These are phyloP conservation scores for Coleophoma eucalyptorum DNA, from an alignment of 2,329 filamentous ascomycete genomes.

Conservation along the genomic window DNA sequence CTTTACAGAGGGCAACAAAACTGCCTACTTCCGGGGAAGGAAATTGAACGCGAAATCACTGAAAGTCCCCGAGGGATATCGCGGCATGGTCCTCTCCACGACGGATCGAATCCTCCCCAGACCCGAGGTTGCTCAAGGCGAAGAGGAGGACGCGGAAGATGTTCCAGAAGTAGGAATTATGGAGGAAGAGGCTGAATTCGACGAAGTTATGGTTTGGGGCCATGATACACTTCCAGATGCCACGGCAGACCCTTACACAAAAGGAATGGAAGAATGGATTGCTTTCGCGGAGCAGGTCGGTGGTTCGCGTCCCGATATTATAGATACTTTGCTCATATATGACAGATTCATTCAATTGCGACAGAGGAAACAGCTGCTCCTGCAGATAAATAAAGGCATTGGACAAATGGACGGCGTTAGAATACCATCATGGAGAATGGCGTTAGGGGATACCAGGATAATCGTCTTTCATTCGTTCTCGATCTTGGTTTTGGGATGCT, in stretches of 20 bases:
- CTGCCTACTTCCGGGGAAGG: conserved; percentile 73
- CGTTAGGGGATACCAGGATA: conserved; percentile 9
- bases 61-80: conserved; percentile 67
- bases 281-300: conserved; percentile 63
- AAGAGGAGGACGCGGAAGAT: conserved; percentile 42
- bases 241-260: conserved; percentile 64
- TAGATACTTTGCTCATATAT: conserved; percentile 1
- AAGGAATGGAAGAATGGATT: conserved; percentile 79
- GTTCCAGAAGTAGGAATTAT: conserved; percentile 51
- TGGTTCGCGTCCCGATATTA: neutral
- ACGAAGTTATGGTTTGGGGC: conserved; percentile 77
- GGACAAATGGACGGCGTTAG: conserved; percentile 2
- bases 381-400: neutral
- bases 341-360: conserved; percentile 12
- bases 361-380: conserved; percentile 2
- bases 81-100: conserved; percentile 56
- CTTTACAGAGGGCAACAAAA: conserved; percentile 43
- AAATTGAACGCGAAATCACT: conserved; percentile 68
- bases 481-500: neutral
- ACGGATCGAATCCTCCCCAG: conserved; percentile 32
- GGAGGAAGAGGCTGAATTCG: conserved; percentile 64
- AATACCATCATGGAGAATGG: neutral
- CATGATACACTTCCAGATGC: conserved; percentile 66
- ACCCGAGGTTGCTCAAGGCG: conserved; percentile 29
- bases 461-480: neutral